Percentiles rank a stretch among this genome's conserved stretches.
Evolutionary conservation across 176 grass and related monocot species (phyloP).

Genomic region (Poa annua): DNA sequence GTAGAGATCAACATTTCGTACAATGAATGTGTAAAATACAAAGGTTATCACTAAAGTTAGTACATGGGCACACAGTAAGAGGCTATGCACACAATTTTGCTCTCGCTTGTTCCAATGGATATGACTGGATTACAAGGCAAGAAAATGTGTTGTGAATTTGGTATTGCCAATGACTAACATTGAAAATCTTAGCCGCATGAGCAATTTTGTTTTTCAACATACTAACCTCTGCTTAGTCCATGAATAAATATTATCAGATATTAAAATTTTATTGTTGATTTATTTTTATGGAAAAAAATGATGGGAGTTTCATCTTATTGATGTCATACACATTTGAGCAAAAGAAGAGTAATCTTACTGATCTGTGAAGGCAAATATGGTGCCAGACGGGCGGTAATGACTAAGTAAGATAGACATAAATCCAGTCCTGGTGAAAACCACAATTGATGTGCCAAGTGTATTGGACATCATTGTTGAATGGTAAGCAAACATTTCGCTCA

Average conservation of each 20-base stretch:
- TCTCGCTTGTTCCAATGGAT: background rate
- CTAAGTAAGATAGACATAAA: conserved; percentile 98
- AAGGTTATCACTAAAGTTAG: conserved; percentile 15
- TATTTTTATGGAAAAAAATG: background rate
- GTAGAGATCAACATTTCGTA: conserved; percentile 18
- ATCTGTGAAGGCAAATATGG: conserved; percentile 99
- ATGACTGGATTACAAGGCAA: background rate
- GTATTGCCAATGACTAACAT: conserved; percentile 4
- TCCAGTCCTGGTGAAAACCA: conserved; percentile 95
- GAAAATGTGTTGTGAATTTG: conserved; percentile 8
- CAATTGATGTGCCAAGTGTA: conserved; percentile 89
- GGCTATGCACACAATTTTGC: background rate
- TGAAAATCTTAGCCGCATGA: background rate
- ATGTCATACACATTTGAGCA: background rate
- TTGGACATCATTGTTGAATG: conserved; percentile 99
- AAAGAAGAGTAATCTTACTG: conserved; percentile 60
- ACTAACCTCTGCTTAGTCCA: conserved; percentile 5
- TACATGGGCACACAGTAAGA: conserved; percentile 2
- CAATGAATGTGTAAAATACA: conserved; percentile 9
- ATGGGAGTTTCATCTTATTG: background rate
- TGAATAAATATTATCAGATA: background rate
- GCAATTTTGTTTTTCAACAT: conserved; percentile 1
- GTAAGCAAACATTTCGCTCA: conserved; percentile 98
- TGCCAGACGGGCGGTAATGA: conserved; percentile 89
- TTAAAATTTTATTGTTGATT: background rate